A percentile compares a stretch with the other conserved stretches of the same genome.
Evolutionary conservation across 768 basidiomycete genomes (phyloP).

Genomic region (Lentinus brumalis): DNA sequence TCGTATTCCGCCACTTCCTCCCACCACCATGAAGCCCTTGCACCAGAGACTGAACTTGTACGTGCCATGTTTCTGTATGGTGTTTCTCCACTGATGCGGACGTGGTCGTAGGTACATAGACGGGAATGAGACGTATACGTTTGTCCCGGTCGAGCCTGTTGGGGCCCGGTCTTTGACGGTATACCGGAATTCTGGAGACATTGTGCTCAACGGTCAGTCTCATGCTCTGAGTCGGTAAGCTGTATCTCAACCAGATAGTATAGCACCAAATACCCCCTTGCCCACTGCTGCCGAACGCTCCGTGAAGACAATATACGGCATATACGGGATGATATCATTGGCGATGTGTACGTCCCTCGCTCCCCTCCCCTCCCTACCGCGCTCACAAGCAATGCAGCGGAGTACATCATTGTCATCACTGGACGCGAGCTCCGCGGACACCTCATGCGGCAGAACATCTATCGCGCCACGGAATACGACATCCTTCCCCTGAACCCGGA

Average conservation of each 20-base stretch:
- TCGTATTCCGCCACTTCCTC: conserved; percentile 16
- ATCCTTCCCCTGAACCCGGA: conserved; percentile 83
- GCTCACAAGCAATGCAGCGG: conserved; percentile 54
- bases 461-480: conserved; percentile 87
- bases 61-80: conserved; percentile 19
- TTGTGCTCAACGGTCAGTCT: conserved; percentile 65
- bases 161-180: conserved; percentile 71
- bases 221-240: background rate
- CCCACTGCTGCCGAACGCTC: conserved; percentile 60
- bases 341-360: conserved; percentile 58
- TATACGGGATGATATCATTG: conserved; percentile 75
- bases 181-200: conserved; percentile 73
- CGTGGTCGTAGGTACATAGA: conserved; percentile 61
- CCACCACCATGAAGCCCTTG: conserved; percentile 59
- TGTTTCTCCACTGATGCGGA: conserved; percentile 4
- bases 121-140: conserved; percentile 75
- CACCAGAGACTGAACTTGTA: conserved; percentile 77
- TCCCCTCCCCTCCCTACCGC: background rate
- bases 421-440: conserved; percentile 76
- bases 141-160: conserved; percentile 64
- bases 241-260: background rate
- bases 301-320: conserved; percentile 70
- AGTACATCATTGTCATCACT: conserved; percentile 90
- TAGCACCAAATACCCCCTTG: conserved; percentile 57
- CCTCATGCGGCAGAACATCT: conserved; percentile 85